Evolutionary conservation across 441 rosid species (phyloP).

Genomic region (Raphanus hybrid): DNA sequence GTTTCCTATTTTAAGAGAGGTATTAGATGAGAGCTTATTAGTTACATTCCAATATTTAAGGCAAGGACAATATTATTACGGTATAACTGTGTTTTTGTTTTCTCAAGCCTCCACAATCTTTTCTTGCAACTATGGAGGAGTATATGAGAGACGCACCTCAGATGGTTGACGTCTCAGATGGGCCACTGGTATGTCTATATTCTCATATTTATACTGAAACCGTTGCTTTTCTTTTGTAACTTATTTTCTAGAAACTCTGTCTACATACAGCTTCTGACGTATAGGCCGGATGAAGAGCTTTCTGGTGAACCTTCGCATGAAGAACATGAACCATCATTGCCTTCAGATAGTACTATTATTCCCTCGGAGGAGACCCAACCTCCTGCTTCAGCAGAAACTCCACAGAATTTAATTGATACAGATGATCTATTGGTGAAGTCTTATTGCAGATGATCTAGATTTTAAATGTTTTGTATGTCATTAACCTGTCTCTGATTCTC

Average conservation of each 20-base stretch:
- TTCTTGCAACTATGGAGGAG: slow-evolving; percentile 97
- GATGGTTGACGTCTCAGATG: slow-evolving; percentile 71
- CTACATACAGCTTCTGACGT: slow-evolving; percentile 83
- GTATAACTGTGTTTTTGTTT: slow-evolving; percentile 20
- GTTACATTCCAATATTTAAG: neutral
- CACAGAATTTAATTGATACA: slow-evolving; percentile 61
- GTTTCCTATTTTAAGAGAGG: slow-evolving; percentile 96
- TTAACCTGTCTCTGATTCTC: slow-evolving; percentile 20
- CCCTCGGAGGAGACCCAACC: slow-evolving; percentile 49
- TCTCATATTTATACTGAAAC: neutral
- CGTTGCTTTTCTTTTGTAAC: neutral
- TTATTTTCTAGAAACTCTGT: slow-evolving; percentile 7
- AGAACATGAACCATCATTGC: slow-evolving; percentile 53
- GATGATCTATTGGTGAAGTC: slow-evolving; percentile 81
- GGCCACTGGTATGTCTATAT: slow-evolving; percentile 76
- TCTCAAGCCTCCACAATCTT: slow-evolving; percentile 94
- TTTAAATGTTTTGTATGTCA: neutral
- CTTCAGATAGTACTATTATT: slow-evolving; percentile 47
- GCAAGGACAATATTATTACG: neutral
- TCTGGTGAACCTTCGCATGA: slow-evolving; percentile 55
- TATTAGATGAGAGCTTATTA: slow-evolving; percentile 34
- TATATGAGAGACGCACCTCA: slow-evolving; percentile 95
- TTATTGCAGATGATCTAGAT: slow-evolving; percentile 11
- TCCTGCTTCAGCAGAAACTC: slow-evolving; percentile 49
- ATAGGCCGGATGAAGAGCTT: slow-evolving; percentile 73